These are phyloP conservation scores for Hyaloscypha finlandica DNA, from an alignment of 495 filamentous ascomycete species.

Conservation along the genomic window DNA sequence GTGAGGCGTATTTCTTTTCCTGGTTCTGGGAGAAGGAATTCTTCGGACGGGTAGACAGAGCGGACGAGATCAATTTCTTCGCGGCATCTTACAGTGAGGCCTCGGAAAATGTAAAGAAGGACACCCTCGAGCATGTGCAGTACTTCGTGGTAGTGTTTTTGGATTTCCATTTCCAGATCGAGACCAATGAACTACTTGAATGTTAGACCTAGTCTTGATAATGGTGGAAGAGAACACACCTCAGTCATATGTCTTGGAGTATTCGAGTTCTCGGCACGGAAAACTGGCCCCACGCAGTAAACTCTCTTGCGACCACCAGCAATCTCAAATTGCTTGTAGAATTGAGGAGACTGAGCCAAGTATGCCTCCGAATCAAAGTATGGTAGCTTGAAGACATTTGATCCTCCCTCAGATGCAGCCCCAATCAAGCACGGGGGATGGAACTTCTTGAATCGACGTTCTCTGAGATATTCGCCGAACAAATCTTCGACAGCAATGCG, in stretches of 20 bases:
- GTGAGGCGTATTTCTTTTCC: conserved; percentile 81
- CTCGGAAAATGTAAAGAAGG: conserved; percentile 84
- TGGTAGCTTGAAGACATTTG: conserved; percentile 87
- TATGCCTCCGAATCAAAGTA: conserved; percentile 88
- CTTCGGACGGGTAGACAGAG: conserved; percentile 58
- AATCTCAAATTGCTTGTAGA: conserved; percentile 97
- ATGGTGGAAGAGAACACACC: conserved; percentile 28
- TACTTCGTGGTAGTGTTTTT: conserved; percentile 86
- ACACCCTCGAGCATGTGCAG: conserved; percentile 77
- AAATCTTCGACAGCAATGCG: conserved; percentile 79
- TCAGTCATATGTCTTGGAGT: conserved; percentile 97
- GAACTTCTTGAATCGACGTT: conserved; percentile 80
- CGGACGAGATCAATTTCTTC: conserved; percentile 71
- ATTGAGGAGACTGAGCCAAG: conserved; percentile 86
- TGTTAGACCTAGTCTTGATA: conserved; percentile 1
- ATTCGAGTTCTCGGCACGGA: conserved; percentile 95
- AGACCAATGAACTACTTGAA: conserved; percentile 78
- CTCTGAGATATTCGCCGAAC: conserved; percentile 77
- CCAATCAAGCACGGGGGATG: conserved; percentile 88
- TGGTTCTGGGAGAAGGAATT: conserved; percentile 52
- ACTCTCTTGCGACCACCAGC: conserved; percentile 89
- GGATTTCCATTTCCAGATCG: conserved; percentile 96
- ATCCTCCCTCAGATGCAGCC: conserved; percentile 90
- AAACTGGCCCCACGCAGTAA: conserved; percentile 87
- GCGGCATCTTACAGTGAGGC: conserved; percentile 66